Percentiles rank a stretch among this genome's conserved stretches.
Conservation (phyloP, 495 filamentous ascomycete genomes). For the Xylaria longipes region DNA sequence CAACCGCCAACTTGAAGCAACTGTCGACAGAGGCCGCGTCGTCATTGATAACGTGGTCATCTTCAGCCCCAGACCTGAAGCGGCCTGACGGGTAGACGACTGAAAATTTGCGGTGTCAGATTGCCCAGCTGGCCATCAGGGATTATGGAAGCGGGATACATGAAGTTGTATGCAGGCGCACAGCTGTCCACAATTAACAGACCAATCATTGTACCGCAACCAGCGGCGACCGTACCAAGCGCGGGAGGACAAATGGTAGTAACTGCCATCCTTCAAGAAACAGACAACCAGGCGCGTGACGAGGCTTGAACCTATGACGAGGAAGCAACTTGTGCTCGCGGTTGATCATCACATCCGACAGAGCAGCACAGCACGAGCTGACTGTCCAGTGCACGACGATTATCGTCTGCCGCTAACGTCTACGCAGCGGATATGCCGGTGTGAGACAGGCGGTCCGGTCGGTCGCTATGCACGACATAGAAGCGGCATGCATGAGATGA, state of each 20-base stretch:
- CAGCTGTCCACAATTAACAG: slow-evolving; percentile 21
- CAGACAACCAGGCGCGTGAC: slow-evolving; percentile 3
- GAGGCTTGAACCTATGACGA: not conserved
- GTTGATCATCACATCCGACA: not conserved
- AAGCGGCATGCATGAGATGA: slow-evolving; percentile 16
- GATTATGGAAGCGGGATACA: slow-evolving; percentile 14
- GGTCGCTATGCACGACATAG: slow-evolving; percentile 6
- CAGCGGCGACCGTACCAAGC: not conserved
- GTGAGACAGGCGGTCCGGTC: not conserved
- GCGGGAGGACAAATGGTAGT: slow-evolving; percentile 12
- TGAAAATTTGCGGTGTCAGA: slow-evolving; percentile 7
- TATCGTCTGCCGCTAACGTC: not conserved
- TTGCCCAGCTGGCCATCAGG: slow-evolving; percentile 1
- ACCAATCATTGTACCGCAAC: slow-evolving; percentile 9
- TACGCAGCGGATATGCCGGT: slow-evolving; percentile 18
- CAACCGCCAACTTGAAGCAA: not conserved
- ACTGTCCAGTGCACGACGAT: not conserved
- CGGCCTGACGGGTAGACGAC: not conserved
- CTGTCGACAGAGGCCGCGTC: not conserved
- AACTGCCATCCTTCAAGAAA: slow-evolving; percentile 2
- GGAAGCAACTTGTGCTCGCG: not conserved
- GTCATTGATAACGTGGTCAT: slow-evolving; percentile 10
- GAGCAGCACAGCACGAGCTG: not conserved
- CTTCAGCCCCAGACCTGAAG: slow-evolving; percentile 15
- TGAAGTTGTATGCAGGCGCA: slow-evolving; percentile 18